Conservation (phyloP, 768 basidiomycete genomes). For the Leucocoprinus sp. region DNA sequence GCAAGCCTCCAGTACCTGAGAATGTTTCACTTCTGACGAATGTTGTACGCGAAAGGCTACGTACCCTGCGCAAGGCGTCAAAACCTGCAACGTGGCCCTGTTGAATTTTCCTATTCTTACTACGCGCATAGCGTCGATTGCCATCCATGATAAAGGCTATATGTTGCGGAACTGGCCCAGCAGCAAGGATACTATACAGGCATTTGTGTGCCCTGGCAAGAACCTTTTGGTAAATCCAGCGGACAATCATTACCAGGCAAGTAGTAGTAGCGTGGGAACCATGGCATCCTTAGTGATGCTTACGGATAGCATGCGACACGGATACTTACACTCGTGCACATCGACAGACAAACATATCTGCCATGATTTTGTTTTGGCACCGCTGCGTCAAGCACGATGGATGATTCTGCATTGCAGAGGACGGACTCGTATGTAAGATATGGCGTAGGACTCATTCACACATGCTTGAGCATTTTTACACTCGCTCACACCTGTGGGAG, state of each 20-base stretch:
- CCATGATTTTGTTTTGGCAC: too few relatives aligned
- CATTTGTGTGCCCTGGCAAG: constrained; percentile 31
- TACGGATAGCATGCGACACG: background rate
- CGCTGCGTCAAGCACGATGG: too few relatives aligned
- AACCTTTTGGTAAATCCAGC: constrained; percentile 24
- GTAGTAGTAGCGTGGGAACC: constrained; percentile 6
- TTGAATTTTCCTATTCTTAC: constrained; percentile 50
- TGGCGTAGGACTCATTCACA: too few relatives aligned
- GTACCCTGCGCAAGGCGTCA: constrained; percentile 65
- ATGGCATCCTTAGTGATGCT: background rate
- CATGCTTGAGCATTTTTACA: too few relatives aligned
- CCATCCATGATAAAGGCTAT: constrained; percentile 98
- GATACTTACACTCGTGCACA: too few relatives aligned
- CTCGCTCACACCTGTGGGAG: too few relatives aligned
- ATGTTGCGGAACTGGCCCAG: constrained; percentile 84
- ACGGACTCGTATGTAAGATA: too few relatives aligned
- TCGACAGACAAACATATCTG: too few relatives aligned
- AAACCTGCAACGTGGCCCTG: constrained; percentile 87
- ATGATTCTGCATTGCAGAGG: too few relatives aligned
- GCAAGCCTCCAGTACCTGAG: constrained; percentile 79
- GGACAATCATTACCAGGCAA: constrained; percentile 15
- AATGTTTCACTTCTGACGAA: background rate
- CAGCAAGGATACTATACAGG: constrained; percentile 58
- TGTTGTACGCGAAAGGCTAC: background rate
- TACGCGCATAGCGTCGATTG: constrained; percentile 83